A percentile compares a stretch with the other conserved stretches of the same genome.
Conservation (phyloP, 2,329 filamentous ascomycete species). For the Scedosporium minutisporum region DNA sequence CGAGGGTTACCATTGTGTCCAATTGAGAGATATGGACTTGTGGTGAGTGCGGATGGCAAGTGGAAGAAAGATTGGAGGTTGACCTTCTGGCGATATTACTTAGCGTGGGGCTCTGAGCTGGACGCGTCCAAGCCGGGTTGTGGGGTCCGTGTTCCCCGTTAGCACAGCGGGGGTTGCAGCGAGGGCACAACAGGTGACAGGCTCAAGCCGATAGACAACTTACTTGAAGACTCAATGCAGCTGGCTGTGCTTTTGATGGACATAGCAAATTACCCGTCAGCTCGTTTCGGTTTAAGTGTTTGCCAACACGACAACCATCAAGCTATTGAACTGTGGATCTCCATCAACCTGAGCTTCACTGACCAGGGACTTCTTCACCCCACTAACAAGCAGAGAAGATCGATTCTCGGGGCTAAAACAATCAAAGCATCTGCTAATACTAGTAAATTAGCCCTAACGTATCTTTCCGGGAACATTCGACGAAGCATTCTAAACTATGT, state of each 20-base stretch:
- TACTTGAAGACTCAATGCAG: too few relatives aligned
- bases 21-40: not conserved
- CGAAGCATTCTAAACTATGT: too few relatives aligned
- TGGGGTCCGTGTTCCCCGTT: not conserved
- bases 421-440: too few relatives aligned
- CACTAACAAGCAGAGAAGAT: not conserved
- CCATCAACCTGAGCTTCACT: not conserved
- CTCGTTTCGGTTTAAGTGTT: too few relatives aligned
- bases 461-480: too few relatives aligned
- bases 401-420: too few relatives aligned
- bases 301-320: not conserved
- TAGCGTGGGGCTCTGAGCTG: not conserved
- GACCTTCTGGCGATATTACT: not conserved
- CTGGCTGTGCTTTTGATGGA: too few relatives aligned
- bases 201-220: too few relatives aligned
- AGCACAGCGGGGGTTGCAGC: too few relatives aligned
- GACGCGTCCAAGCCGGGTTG: not conserved
- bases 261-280: too few relatives aligned
- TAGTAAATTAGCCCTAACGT: too few relatives aligned
- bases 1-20: constrained; percentile 23
- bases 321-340: not conserved
- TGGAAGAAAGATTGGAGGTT: not conserved
- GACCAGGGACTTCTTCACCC: not conserved
- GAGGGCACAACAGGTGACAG: too few relatives aligned
- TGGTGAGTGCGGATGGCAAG: not conserved